Evolutionary conservation across 768 basidiomycete genomes (phyloP).

Genomic region (Russula brevipes): DNA sequence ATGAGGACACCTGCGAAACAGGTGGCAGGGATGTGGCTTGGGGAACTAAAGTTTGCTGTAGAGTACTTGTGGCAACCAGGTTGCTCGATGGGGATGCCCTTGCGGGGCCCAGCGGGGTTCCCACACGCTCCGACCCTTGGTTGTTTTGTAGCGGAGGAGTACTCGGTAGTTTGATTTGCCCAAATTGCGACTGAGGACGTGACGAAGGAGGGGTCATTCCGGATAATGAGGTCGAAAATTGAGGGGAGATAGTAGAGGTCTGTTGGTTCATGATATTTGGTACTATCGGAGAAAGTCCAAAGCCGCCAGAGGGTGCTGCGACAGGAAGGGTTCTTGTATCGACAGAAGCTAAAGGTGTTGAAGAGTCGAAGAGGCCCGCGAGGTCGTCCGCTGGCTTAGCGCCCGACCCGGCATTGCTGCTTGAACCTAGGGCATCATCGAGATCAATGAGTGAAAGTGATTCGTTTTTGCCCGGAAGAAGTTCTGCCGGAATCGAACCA

Average conservation of each 20-base stretch:
- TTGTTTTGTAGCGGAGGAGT: slow-evolving; percentile 22
- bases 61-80: slow-evolving; percentile 3
- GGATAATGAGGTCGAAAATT: slow-evolving; percentile 9
- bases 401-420: slow-evolving; percentile 27
- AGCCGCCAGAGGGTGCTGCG: neutral
- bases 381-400: slow-evolving; percentile 49
- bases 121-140: slow-evolving; percentile 16
- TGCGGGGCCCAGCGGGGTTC: slow-evolving; percentile 2
- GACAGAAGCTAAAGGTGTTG: slow-evolving; percentile 9
- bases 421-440: slow-evolving; percentile 44
- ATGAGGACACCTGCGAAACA: slow-evolving; percentile 27
- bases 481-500: slow-evolving; percentile 59
- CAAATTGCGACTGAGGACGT: slow-evolving; percentile 16
- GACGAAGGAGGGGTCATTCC: neutral
- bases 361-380: slow-evolving; percentile 50
- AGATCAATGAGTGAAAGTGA: slow-evolving; percentile 67
- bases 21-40: slow-evolving; percentile 15
- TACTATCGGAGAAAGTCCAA: slow-evolving; percentile 1
- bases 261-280: slow-evolving; percentile 7
- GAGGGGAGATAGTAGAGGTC: slow-evolving; percentile 6
- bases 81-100: slow-evolving; percentile 8
- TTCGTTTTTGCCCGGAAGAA: slow-evolving; percentile 36
- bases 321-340: neutral
- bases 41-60: slow-evolving; percentile 17
- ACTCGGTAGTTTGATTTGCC: slow-evolving; percentile 24